Conservation (phyloP, 148 eudicot genomes). For the Camellia japonica region DNA sequence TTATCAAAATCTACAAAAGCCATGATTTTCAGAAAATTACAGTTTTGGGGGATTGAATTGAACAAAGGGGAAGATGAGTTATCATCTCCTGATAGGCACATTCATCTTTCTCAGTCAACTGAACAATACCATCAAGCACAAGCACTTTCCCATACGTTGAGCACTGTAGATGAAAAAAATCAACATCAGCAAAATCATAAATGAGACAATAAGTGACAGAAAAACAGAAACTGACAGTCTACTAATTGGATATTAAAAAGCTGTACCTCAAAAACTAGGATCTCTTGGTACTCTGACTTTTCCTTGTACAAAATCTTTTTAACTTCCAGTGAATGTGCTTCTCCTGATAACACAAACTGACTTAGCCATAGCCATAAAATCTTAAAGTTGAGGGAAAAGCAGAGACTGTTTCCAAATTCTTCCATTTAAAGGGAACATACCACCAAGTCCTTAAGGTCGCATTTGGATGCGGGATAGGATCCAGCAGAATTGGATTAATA, state of each 20-base stretch:
- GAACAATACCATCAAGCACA: conserved; percentile 92
- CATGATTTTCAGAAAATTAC: conserved; percentile 28
- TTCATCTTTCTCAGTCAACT: conserved; percentile 93
- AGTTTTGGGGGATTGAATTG: conserved; percentile 74
- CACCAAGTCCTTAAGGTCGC: not conserved
- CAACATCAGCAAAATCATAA: not conserved
- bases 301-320: conserved; percentile 68
- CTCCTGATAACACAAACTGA: conserved; percentile 43
- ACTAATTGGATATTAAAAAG: conserved; percentile 1
- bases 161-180: conserved; percentile 51
- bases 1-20: not conserved
- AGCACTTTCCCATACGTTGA: conserved; percentile 77
- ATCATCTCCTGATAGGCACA: conserved; percentile 98
- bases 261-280: conserved; percentile 86
- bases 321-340: conserved; percentile 86
- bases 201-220: conserved; percentile 1
- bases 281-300: conserved; percentile 78
- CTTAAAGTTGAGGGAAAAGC: not conserved
- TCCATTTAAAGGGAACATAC: not conserved
- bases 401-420: not conserved
- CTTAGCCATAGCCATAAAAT: not conserved
- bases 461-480: not conserved
- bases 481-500: not conserved
- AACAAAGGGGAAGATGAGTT: conserved; percentile 92
- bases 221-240: not conserved